Evolutionary conservation across 805 yeast species (phyloP), one percentile per base, ranked within the genome.

Genomic region (Pichia paraexigua): DNA sequence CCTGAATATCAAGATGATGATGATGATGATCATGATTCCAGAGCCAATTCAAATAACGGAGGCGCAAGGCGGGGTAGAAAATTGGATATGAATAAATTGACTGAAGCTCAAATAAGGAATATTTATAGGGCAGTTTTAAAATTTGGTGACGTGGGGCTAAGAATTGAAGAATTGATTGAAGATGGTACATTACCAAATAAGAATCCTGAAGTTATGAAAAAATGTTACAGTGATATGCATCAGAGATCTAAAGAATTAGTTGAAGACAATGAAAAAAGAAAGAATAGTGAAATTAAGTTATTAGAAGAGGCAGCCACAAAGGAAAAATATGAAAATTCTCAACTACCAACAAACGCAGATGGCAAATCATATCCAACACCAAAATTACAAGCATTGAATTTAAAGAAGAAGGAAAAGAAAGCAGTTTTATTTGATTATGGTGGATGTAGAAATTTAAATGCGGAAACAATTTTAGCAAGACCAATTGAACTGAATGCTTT

Each of bases 101-200:
- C 87, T 2, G 99, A 94, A 60, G 80, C 85, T 60, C 98, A 94
- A 63, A 76, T 91, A 46, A 79, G 99, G 61, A 85, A 86, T 21
- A 76, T 94, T 20, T 94, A 92, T 70, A 78, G 88, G 59, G 83
- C 95, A 2, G 81, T 92, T 47, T 71, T 92, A 60, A 78, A 87
- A 56, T 78, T 79, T 57, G 99, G 99, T 54, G 90, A 89, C 60
- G 72, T 94, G 52, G 66, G 79, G 7, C 78, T 79, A 27, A 78
- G 78, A 63, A 86, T 96, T 85, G 95, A 89, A 55, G 87, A 83
- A 56, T 74, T 94, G 48, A 87, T 89, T 53, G 88, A 85, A 50
- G 98, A 94, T 62, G 97, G 97, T 24, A 83, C 91, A 27, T 72
- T 94, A 47, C 82, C 96, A 8, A 85, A 87, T 60, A 87, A 91